Percentiles rank a stretch among this genome's conserved stretches.
phyloP scores from a whole-genome alignment of 75 land plant species.

The Sequoia sempervirens region DNA sequence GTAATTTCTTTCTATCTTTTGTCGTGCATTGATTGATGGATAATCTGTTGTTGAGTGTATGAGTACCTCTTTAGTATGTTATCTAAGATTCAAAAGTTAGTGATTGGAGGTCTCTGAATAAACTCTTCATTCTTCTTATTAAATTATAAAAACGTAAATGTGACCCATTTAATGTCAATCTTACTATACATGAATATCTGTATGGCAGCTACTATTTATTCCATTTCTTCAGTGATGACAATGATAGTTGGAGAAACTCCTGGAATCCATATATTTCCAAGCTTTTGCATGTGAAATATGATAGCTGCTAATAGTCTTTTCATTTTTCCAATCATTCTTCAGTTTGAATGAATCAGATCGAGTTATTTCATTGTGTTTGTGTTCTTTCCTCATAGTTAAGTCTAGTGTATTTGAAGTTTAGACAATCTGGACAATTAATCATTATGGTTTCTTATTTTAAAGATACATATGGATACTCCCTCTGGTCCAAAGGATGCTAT shows the following conservation, averaged over 20 bases:
- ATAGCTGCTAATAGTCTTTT: background rate
- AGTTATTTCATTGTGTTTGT: background rate
- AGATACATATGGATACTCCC: slow-evolving; percentile 93
- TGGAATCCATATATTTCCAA: background rate
- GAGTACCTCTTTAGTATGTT: background rate
- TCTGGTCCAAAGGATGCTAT: slow-evolving; percentile 90
- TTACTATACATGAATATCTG: background rate
- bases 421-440: background rate
- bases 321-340: background rate
- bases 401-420: background rate
- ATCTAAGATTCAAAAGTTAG: background rate
- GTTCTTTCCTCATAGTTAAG: background rate
- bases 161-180: background rate
- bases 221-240: background rate
- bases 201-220: background rate
- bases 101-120: background rate
- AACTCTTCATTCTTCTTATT: background rate
- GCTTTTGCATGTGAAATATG: background rate
- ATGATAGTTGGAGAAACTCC: background rate
- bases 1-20: background rate
- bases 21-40: background rate
- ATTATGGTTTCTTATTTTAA: background rate
- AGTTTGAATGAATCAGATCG: background rate
- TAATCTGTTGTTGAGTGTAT: background rate
- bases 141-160: background rate